Conservation (phyloP, 441 rosid species). For the Jatropha multifida region DNA sequence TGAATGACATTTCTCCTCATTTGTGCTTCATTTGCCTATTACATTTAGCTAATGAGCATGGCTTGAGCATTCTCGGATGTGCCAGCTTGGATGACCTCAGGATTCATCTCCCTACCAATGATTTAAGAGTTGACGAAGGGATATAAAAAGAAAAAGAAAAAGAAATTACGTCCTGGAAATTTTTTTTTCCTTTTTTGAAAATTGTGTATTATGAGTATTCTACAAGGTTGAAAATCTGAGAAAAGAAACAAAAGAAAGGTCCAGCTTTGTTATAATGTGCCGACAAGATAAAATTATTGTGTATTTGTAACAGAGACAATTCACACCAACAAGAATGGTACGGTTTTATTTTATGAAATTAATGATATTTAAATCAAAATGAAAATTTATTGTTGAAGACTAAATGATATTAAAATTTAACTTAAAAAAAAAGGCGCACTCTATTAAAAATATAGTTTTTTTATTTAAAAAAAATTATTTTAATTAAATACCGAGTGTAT, state of each 20-base stretch:
- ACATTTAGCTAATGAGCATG: conserved; percentile 94
- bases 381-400: no score
- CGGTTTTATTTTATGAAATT: no score
- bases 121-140: not conserved
- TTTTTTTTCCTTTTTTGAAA: not conserved
- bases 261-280: not conserved
- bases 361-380: no score
- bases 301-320: not conserved
- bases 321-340: no score
- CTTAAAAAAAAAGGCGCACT: no score
- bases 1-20: conserved; percentile 80
- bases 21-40: conserved; percentile 86
- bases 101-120: conserved; percentile 39
- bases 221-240: not conserved
- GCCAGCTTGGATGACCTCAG: conserved; percentile 62
- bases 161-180: not conserved
- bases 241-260: no score
- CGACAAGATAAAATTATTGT: not conserved
- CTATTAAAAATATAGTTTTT: no score
- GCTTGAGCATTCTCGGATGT: conserved; percentile 54
- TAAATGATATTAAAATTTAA: no score
- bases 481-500: no score
- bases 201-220: not conserved
- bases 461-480: no score
- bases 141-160: not conserved